Evolutionary conservation across 306 rosid species (phyloP).

Genomic region (Acacia confusa): DNA sequence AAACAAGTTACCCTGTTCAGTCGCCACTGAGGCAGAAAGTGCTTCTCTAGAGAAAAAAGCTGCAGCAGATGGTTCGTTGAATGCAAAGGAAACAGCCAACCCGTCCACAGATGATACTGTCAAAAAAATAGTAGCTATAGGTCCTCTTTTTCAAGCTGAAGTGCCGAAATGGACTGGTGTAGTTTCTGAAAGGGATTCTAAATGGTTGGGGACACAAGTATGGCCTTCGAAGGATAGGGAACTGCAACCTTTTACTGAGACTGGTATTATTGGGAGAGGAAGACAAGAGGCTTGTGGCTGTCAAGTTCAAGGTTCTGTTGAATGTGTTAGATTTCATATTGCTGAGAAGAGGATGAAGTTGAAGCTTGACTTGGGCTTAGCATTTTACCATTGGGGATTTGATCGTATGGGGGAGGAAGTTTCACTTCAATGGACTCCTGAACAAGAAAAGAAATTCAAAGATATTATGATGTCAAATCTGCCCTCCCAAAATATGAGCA

Average conservation of each 20-base stretch:
- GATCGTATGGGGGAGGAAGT: constrained; percentile 84
- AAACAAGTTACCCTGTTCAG: constrained; percentile 26
- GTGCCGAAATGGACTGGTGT: constrained; percentile 77
- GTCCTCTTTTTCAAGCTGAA: constrained; percentile 58
- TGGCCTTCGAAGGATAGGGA: constrained; percentile 56
- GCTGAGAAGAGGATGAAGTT: constrained; percentile 77
- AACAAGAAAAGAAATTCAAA: constrained; percentile 70
- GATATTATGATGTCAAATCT: constrained; percentile 43
- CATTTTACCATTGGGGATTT: constrained; percentile 70
- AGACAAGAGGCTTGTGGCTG: constrained; percentile 64
- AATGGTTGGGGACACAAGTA: constrained; percentile 70
- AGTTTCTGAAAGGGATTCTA: constrained; percentile 59
- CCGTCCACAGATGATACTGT: constrained; percentile 29
- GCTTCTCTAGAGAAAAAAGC: constrained; percentile 28
- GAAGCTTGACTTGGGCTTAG: constrained; percentile 67
- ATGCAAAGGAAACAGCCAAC: background rate
- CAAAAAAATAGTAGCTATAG: constrained; percentile 41
- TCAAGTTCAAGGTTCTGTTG: constrained; percentile 57
- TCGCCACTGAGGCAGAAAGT: constrained; percentile 31
- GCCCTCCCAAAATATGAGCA: constrained; percentile 27
- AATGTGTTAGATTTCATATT: constrained; percentile 80
- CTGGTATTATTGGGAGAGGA: constrained; percentile 45
- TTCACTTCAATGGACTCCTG: constrained; percentile 77
- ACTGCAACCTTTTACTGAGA: background rate
- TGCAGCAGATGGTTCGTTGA: constrained; percentile 21